Percentiles rank a stretch among this genome's conserved stretches.
Evolutionary conservation across 2,329 filamentous ascomycete genomes (phyloP).

Genomic region (Akanthomyces dipterigenus): DNA sequence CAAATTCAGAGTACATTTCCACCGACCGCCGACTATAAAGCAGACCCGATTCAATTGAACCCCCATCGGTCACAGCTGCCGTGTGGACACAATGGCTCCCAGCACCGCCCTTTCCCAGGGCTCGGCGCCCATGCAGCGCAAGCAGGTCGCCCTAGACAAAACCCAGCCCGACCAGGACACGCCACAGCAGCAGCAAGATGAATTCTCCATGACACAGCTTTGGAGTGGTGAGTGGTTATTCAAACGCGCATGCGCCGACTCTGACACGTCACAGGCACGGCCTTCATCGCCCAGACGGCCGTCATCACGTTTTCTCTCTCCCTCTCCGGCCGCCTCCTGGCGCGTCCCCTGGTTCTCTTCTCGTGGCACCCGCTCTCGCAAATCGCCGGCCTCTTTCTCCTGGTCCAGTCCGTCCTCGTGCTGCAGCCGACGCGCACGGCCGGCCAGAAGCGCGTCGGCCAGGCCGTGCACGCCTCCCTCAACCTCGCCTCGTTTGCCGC

Average conservation of each 20-base stretch:
- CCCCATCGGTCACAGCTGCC: not conserved
- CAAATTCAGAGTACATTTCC: not conserved
- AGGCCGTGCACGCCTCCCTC: conserved; percentile 59
- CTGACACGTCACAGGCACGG: conserved; percentile 56
- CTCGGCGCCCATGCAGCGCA: not conserved
- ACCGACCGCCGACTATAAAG: not conserved
- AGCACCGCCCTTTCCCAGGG: not conserved
- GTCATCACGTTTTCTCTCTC: conserved; percentile 67
- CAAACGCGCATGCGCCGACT: not conserved
- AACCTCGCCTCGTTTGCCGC: conserved; percentile 58
- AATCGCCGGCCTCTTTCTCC: conserved; percentile 61
- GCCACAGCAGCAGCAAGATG: not conserved
- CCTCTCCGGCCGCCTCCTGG: conserved; percentile 72
- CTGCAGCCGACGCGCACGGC: conserved; percentile 81
- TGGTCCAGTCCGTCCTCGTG: conserved; percentile 74
- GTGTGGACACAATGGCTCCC: not conserved
- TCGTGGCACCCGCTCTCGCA: conserved; percentile 76
- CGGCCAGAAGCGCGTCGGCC: conserved; percentile 60
- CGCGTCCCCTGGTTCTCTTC: conserved; percentile 68
- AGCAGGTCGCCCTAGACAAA: not conserved
- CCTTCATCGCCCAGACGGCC: conserved; percentile 71
- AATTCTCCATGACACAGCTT: not conserved
- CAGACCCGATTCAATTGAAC: not conserved
- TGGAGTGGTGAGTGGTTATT: not conserved
- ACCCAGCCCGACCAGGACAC: not conserved